Evolutionary conservation across 257 asterid species (phyloP).

Genomic region (Jacaranda copaia): DNA sequence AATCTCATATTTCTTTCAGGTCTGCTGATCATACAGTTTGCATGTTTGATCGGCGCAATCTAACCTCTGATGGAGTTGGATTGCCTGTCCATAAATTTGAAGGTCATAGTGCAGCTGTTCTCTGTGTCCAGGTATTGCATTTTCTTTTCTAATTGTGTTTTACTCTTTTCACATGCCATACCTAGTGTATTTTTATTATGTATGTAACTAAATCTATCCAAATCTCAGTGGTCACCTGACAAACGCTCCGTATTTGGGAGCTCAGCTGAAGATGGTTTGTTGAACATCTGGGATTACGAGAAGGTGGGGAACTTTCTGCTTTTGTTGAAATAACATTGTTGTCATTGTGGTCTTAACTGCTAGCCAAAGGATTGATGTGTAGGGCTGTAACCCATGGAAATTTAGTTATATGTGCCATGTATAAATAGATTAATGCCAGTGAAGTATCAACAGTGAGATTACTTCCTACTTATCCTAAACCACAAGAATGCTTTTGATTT

Average conservation of each 20-base stretch:
- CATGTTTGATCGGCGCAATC: conserved; percentile 95
- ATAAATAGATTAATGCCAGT: conserved; percentile 19
- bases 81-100: conserved; percentile 78
- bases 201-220: conserved; percentile 30
- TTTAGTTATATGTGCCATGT: neutral
- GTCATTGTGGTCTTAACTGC: neutral
- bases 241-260: conserved; percentile 91
- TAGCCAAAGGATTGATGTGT: neutral
- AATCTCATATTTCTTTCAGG: conserved; percentile 55
- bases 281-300: conserved; percentile 93
- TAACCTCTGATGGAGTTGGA: conserved; percentile 76
- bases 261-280: conserved; percentile 93
- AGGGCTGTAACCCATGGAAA: neutral
- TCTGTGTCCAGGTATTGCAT: conserved; percentile 87
- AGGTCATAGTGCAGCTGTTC: conserved; percentile 92
- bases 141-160: conserved; percentile 29
- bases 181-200: conserved; percentile 1
- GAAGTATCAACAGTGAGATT: conserved; percentile 7
- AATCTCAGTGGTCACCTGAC: conserved; percentile 93
- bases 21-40: conserved; percentile 92
- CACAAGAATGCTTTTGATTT: conserved; percentile 19
- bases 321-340: conserved; percentile 13
- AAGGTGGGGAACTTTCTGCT: conserved; percentile 55
- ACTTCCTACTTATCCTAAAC: neutral
- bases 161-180: conserved; percentile 14